These are phyloP conservation scores for Daedaleopsis nitida DNA, from an alignment of 768 basidiomycete genomes.

Conservation along the genomic window DNA sequence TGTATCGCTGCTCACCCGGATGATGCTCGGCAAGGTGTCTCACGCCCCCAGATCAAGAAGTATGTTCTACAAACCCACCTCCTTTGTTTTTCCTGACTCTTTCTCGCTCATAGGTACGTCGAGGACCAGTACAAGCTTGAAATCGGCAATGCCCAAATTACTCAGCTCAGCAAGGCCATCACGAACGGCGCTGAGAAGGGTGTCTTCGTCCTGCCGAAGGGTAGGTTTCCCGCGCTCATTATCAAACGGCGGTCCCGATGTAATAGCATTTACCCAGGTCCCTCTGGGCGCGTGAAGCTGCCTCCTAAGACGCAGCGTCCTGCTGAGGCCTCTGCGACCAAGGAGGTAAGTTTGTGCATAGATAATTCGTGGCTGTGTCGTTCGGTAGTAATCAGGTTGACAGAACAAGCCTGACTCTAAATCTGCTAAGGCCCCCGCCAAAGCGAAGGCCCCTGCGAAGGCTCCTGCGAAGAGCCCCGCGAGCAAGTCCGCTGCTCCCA, in stretches of 20 bases:
- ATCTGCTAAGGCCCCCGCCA: slow-evolving; percentile 21
- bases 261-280: slow-evolving; percentile 32
- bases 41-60: slow-evolving; percentile 94
- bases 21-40: slow-evolving; percentile 82
- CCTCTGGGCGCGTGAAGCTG: slow-evolving; percentile 63
- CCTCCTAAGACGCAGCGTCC: slow-evolving; percentile 58
- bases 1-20: slow-evolving; percentile 75
- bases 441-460: slow-evolving; percentile 18
- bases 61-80: slow-evolving; percentile 39
- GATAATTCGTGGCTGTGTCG: slow-evolving; percentile 11
- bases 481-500: slow-evolving; percentile 27
- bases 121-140: slow-evolving; percentile 82
- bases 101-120: slow-evolving; percentile 61
- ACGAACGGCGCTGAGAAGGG: slow-evolving; percentile 80
- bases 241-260: slow-evolving; percentile 1
- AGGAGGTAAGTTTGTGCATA: slow-evolving; percentile 49
- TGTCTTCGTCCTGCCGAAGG: slow-evolving; percentile 87
- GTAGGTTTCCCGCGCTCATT: slow-evolving; percentile 39
- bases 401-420: slow-evolving; percentile 42
- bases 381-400: slow-evolving; percentile 17
- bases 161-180: slow-evolving; percentile 81
- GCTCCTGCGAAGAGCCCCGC: slow-evolving; percentile 16
- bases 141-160: slow-evolving; percentile 76
- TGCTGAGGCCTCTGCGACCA: slow-evolving; percentile 44
- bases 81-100: slow-evolving; percentile 15